Evolutionary conservation across 345 rosid genomes (phyloP).

Genomic region (Acer yangbiense): DNA sequence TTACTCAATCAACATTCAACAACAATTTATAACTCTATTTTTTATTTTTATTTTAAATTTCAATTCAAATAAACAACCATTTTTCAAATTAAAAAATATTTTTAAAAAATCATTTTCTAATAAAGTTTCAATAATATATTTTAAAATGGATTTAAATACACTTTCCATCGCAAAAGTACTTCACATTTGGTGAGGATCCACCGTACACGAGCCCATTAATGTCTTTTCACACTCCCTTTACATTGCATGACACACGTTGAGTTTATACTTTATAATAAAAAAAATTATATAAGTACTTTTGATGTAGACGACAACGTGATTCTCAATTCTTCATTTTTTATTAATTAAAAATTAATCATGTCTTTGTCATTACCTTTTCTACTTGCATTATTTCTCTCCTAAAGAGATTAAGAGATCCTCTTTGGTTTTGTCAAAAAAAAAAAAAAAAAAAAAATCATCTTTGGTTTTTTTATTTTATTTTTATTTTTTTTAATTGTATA

Average conservation of each 20-base stretch:
- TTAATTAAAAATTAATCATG: not conserved
- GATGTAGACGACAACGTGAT: not conserved
- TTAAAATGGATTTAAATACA: not conserved
- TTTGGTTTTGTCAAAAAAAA: no score
- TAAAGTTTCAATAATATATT: no score
- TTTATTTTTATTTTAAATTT: no score
- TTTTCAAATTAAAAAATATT: not conserved
- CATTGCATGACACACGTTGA: constrained; percentile 1
- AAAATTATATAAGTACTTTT: not conserved
- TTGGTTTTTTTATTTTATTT: no score
- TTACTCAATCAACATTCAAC: not conserved
- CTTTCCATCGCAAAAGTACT: not conserved
- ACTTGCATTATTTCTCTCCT: not conserved
- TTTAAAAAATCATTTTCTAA: not conserved
- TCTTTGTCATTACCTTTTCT: not conserved
- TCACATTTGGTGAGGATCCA: not conserved
- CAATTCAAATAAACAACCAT: no score
- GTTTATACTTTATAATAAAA: not conserved
- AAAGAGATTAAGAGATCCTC: no score
- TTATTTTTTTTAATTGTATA: no score
- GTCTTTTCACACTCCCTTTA: not conserved
- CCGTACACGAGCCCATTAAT: not conserved
- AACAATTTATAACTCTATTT: not conserved
- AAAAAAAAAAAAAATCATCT: no score
- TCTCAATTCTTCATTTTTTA: not conserved